These are phyloP conservation scores for Microsporum audouinii DNA, from an alignment of 2,329 filamentous ascomycete genomes.

Conservation along the genomic window DNA sequence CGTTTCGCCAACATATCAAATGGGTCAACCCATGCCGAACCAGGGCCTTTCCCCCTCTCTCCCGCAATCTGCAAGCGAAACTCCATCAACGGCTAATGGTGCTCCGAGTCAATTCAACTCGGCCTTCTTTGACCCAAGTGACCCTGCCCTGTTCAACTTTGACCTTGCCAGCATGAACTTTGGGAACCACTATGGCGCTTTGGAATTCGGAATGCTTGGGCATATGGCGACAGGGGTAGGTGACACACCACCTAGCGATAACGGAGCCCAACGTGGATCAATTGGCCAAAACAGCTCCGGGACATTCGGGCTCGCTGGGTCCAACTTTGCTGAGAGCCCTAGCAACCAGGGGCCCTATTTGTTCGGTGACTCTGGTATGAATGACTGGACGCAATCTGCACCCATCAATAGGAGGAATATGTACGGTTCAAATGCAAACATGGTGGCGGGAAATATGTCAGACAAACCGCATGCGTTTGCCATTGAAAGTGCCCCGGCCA, in stretches of 20 bases:
- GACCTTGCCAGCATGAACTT: slow-evolving; percentile 91
- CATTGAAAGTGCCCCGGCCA: slow-evolving; percentile 47
- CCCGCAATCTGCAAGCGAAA: slow-evolving; percentile 39
- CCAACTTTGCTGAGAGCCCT: slow-evolving; percentile 37
- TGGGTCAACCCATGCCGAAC: slow-evolving; percentile 34
- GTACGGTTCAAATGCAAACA: slow-evolving; percentile 24
- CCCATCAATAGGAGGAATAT: slow-evolving; percentile 17
- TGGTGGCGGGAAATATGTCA: slow-evolving; percentile 32
- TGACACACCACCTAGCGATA: slow-evolving; percentile 63
- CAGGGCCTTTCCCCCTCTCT: slow-evolving; percentile 29
- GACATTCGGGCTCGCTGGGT: slow-evolving; percentile 28
- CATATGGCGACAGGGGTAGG: slow-evolving; percentile 88
- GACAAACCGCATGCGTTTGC: slow-evolving; percentile 48
- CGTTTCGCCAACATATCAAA: slow-evolving; percentile 58
- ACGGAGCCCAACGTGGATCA: slow-evolving; percentile 36
- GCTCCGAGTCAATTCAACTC: slow-evolving; percentile 36
- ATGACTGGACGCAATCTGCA: slow-evolving; percentile 34
- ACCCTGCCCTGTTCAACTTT: slow-evolving; percentile 89
- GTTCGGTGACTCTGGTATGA: slow-evolving; percentile 36
- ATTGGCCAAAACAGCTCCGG: slow-evolving; percentile 33
- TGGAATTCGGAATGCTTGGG: slow-evolving; percentile 91
- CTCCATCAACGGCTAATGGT: slow-evolving; percentile 37
- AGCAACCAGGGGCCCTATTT: slow-evolving; percentile 34
- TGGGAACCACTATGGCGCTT: slow-evolving; percentile 86
- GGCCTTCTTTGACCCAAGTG: slow-evolving; percentile 73